These are phyloP conservation scores for Astrephomene gubernaculifera DNA, from an alignment of 139 green algal species.

Conservation along the genomic window DNA sequence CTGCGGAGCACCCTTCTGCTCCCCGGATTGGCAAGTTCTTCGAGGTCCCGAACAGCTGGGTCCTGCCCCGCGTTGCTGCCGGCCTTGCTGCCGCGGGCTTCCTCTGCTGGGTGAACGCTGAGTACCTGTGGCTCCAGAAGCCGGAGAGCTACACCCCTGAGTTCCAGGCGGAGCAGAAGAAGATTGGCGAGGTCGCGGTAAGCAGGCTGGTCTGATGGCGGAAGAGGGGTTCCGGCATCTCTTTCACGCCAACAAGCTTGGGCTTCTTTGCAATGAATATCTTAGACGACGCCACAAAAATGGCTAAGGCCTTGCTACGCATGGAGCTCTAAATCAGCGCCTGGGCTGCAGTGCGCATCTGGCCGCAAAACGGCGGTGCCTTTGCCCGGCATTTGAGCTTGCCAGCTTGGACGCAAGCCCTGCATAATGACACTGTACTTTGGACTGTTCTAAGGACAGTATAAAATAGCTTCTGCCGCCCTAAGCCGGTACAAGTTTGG, in stretches of 20 bases:
- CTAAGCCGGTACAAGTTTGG: constrained; percentile 1
- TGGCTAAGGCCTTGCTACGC: neutral
- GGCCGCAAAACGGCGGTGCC: neutral
- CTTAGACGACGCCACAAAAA: neutral
- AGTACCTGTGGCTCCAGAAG: constrained; percentile 46
- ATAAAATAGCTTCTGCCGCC: no score
- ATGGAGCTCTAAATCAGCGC: neutral
- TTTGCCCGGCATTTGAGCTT: no score
- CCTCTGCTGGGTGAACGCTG: constrained; percentile 21
- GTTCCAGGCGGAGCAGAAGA: constrained; percentile 53
- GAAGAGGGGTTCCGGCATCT: neutral
- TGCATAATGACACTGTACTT: neutral
- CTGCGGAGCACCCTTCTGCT: constrained; percentile 38
- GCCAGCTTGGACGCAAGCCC: neutral
- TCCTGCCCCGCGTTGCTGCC: constrained; percentile 33
- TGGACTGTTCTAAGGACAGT: neutral
- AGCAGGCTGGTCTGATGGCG: neutral
- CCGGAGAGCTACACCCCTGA: constrained; percentile 49
- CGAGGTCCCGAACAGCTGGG: constrained; percentile 41
- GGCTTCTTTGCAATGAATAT: neutral
- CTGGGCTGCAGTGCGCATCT: neutral
- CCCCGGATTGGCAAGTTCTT: constrained; percentile 34
- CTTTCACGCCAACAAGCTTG: neutral
- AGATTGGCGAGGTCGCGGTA: constrained; percentile 56
- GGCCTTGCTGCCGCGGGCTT: constrained; percentile 33